phyloP scores from a whole-genome alignment of 352 stramenopile species.

The Blastocystis sp. region DNA sequence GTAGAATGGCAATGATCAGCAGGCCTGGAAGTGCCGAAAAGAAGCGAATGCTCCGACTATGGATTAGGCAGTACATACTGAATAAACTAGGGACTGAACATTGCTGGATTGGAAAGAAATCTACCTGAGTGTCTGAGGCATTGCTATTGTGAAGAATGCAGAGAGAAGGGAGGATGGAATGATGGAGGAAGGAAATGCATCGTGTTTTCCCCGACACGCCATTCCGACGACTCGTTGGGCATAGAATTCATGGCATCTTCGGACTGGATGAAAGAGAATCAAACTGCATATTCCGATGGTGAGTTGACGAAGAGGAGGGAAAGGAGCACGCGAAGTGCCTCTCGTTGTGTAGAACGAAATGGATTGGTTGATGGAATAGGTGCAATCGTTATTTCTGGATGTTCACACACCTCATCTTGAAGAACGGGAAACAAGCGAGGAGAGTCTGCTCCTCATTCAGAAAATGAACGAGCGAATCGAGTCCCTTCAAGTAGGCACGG shows the following conservation, averaged over 20 bases:
- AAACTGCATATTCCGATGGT: background rate
- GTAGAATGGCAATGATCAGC: slow-evolving; percentile 26
- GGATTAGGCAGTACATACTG: background rate
- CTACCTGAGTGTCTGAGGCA: no score
- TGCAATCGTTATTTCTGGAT: background rate
- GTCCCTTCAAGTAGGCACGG: background rate
- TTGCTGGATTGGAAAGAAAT: background rate
- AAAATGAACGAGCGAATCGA: background rate
- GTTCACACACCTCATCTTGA: background rate
- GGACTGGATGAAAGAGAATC: background rate
- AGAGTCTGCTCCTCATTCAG: background rate
- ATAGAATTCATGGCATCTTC: no score
- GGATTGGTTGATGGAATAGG: background rate
- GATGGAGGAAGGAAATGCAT: no score
- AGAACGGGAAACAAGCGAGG: background rate
- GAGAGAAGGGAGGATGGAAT: no score
- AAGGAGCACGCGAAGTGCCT: background rate
- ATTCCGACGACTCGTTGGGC: no score
- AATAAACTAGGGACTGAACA: slow-evolving; percentile 57
- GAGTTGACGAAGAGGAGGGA: background rate
- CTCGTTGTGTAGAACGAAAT: background rate
- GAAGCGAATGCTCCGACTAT: slow-evolving; percentile 37
- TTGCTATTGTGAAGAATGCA: no score
- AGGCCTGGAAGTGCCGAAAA: slow-evolving; percentile 28
- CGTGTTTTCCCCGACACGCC: no score